Percentiles rank a stretch among this genome's conserved stretches.
phyloP scores from a whole-genome alignment of 1,284 basidiomycete species.

The Nidula niveotomentosa region DNA sequence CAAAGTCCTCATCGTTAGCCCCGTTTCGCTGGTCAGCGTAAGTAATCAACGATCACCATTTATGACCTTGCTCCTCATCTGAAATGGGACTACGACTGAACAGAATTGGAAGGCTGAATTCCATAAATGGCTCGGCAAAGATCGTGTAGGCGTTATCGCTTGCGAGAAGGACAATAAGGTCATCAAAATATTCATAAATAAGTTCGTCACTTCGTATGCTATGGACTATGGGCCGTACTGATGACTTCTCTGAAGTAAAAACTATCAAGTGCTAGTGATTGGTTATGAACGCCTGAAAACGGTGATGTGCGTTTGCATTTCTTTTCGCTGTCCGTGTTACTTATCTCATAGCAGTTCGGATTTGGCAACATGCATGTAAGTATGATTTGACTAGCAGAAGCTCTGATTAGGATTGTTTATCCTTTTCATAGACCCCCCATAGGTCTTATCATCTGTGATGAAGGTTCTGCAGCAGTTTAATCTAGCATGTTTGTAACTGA shows the following conservation, averaged over 20 bases:
- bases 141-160: constrained; percentile 77
- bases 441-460: constrained; percentile 94
- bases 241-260: constrained; percentile 43
- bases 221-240: neutral
- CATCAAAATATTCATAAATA: constrained; percentile 76
- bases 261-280: constrained; percentile 88
- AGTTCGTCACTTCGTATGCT: constrained; percentile 37
- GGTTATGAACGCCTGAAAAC: constrained; percentile 92
- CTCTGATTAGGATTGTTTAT: too few relatives aligned
- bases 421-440: constrained; percentile 73
- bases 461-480: constrained; percentile 49
- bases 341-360: constrained; percentile 42
- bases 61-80: too few relatives aligned
- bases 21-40: constrained; percentile 87
- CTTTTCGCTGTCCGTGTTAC: neutral
- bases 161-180: constrained; percentile 78
- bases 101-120: constrained; percentile 98
- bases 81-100: too few relatives aligned
- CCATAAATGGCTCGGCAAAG: constrained; percentile 90
- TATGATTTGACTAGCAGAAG: constrained; percentile 1
- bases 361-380: constrained; percentile 64
- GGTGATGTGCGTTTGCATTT: constrained; percentile 60
- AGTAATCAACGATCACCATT: constrained; percentile 11
- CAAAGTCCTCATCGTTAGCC: constrained; percentile 92
- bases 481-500: neutral